Base-by-base conservation (phyloP, 2,329 filamentous ascomycete species). In the Fulvia fulva region DNA sequence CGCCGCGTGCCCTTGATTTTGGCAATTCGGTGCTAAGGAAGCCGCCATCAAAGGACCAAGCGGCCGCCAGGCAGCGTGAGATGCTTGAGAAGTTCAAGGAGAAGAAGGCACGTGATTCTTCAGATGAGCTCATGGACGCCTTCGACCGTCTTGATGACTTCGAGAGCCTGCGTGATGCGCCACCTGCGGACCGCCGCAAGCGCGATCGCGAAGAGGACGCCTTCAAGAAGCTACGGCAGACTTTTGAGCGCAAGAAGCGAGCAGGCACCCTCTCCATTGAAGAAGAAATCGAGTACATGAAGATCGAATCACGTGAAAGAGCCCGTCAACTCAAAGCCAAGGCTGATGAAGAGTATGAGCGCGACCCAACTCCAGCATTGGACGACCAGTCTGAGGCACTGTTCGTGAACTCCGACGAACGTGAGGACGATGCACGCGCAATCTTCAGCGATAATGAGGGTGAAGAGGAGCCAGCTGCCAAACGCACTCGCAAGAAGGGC, bases 231-330 rank as follows among this genome's bases (percentile, higher is more conserved):
- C n/a, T 55, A 2, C 51, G 61, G 12, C 55, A 47, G 5, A 28
- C 26, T 1, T 60, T 57, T 32, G 21, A 61, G 1, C 14, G 44
- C 6, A 70, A 64, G 51, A 53, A 58, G 30, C 30, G 25, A 2
- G 56, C 52, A 5, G 64, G 62, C 1, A 61, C 56, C 2, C 7
- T 59, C 12, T 55, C 47, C 2, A 49, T 59, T 9, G 47, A 60
- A 19, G 64, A 67, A 2, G 67, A 71, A 16, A 61, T 68, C 26
- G 57, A 61, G 2, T 70, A 60, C 51, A 56, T 69, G 34, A 63
- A 57, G 34, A 28, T 54, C 1, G 55, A 66, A 23, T 56, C 57
- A 12, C 57, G 56, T n/a, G 62, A 68, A 26, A 45, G 59, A 19
- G 55, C 53, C 12, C 34, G 65, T 5, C 57, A 59, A 2, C 32